phyloP scores from a whole-genome alignment of 129 eudicot genomes.

The Rutidosis leptorrhynchoides region DNA sequence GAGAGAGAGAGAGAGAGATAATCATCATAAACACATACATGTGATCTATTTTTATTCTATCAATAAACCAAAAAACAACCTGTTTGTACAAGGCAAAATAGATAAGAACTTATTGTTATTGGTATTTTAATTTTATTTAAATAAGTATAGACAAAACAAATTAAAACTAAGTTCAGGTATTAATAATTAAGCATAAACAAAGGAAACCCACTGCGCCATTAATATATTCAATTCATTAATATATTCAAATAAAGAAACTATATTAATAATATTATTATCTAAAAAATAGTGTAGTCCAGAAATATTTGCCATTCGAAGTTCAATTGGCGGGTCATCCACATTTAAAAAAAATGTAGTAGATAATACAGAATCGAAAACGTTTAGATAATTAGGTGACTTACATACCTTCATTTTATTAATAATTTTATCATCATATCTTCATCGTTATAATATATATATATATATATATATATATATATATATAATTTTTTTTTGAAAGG shows the following conservation, averaged over 20 bases:
- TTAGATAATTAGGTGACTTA: constrained; percentile 21
- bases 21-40: background rate
- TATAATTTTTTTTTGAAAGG: no score
- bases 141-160: no score
- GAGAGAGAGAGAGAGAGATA: no score
- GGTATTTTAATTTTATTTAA: no score
- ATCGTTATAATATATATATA: background rate
- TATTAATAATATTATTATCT: constrained; percentile 1
- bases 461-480: no score
- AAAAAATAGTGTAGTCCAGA: constrained; percentile 19
- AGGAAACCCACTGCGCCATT: background rate
- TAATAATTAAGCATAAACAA: no score
- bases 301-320: constrained; percentile 13
- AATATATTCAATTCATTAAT: background rate
- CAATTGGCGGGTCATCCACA: constrained; percentile 16
- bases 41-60: background rate
- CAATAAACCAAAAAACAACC: background rate
- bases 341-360: background rate
- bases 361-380: background rate
- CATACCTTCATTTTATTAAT: no score
- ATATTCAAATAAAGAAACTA: background rate
- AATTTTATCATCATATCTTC: no score
- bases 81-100: background rate
- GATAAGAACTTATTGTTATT: background rate
- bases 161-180: background rate